These are phyloP conservation scores for Chlamydomonas sp. DNA, from an alignment of 139 green algal species.

Conservation along the genomic window DNA sequence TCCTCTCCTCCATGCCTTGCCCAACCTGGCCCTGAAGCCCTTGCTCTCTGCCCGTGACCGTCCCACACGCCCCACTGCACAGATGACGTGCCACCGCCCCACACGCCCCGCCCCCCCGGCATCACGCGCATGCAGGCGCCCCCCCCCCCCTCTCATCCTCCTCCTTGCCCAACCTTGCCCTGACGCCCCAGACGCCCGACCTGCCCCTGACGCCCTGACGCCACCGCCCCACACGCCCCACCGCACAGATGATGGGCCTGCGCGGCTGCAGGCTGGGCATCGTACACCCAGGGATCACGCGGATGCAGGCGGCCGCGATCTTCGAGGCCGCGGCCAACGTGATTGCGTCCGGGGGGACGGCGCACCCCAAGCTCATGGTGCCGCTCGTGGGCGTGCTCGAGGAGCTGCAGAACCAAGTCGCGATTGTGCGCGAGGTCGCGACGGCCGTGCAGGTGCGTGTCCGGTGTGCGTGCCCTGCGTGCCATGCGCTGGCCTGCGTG, in stretches of 20 bases:
- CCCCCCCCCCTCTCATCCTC: no score
- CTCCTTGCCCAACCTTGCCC: no score
- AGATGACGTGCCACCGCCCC: conserved; percentile 62
- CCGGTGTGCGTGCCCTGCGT: no score
- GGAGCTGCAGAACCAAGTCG: conserved; percentile 59
- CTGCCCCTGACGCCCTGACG: no score
- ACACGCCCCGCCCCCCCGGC: no score
- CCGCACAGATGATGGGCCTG: conserved; percentile 57
- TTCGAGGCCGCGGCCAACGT: conserved; percentile 71
- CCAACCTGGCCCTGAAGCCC: no score
- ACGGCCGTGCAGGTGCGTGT: conserved; percentile 28
- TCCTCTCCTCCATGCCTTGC: no score
- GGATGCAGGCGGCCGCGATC: conserved; percentile 57
- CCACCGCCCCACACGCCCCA: no score
- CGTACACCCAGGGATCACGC: conserved; percentile 77
- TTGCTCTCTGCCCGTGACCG: no score
- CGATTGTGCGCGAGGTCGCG: conserved; percentile 37
- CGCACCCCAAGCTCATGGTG: conserved; percentile 85
- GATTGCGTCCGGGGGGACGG: conserved; percentile 30
- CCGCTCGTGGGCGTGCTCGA: conserved; percentile 71
- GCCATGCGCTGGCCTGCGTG: no score
- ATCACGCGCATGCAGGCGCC: no score
- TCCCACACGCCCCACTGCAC: conserved; percentile 31
- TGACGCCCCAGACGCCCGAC: no score
- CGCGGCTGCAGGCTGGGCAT: conserved; percentile 84